Evolutionary conservation across 352 stramenopile species (phyloP).

Genomic region (Globisporangium spiculum): DNA sequence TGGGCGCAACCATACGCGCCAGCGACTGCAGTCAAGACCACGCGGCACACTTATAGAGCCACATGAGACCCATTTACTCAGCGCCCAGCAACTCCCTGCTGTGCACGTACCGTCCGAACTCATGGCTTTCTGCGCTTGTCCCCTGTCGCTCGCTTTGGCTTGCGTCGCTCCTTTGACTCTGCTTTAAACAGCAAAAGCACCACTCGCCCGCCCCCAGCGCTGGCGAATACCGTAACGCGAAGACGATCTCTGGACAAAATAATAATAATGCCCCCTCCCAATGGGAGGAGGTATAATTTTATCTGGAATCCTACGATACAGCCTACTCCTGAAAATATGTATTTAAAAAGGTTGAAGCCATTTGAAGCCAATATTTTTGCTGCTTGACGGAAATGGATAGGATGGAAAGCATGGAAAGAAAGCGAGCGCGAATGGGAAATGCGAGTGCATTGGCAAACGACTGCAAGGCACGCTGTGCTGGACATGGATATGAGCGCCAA

Average conservation of each 20-base stretch:
- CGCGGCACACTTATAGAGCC: no score
- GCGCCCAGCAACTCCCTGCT: no score
- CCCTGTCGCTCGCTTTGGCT: conserved; percentile 10
- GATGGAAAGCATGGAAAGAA: conserved; percentile 2
- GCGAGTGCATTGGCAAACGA: neutral
- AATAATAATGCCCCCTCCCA: neutral
- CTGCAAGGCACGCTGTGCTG: neutral
- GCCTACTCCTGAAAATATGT: neutral
- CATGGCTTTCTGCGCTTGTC: conserved; percentile 27
- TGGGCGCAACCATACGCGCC: no score
- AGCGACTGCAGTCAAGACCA: no score
- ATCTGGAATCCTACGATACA: neutral
- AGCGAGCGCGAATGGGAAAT: neutral
- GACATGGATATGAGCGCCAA: no score
- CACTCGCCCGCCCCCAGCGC: neutral
- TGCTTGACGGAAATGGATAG: neutral
- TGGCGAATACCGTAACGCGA: neutral
- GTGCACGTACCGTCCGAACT: conserved; percentile 55
- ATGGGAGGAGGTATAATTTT: neutral
- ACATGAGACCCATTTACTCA: no score
- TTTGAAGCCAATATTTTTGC: neutral
- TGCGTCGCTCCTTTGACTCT: neutral
- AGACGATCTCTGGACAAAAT: neutral
- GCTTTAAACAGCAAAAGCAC: conserved; percentile 1
- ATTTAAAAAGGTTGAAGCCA: neutral